A percentile compares a stretch with the other conserved stretches of the same genome.
Conservation (phyloP, 495 filamentous ascomycete species). For the Copromyces sp. region DNA sequence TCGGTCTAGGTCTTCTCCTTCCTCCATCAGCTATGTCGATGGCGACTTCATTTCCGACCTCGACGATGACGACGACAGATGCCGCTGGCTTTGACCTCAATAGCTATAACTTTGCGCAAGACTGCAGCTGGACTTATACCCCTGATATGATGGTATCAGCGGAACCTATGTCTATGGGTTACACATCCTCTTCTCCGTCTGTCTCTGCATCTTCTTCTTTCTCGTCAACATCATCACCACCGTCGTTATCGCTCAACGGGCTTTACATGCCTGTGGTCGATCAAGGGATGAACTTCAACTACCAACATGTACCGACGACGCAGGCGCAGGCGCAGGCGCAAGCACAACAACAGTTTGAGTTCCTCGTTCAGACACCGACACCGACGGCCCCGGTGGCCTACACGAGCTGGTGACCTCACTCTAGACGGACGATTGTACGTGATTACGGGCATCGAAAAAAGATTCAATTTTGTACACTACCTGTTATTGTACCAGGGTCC, state of each 20-base stretch:
- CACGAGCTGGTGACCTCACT: background rate
- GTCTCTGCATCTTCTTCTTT: background rate
- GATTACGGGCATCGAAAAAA: background rate
- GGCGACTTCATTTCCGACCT: background rate
- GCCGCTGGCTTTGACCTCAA: background rate
- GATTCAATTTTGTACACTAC: background rate
- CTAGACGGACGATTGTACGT: background rate
- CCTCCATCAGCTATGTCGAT: background rate
- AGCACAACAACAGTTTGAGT: background rate
- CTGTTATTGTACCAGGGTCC: background rate
- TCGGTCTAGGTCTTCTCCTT: background rate
- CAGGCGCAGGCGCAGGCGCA: background rate
- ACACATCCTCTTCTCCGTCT: background rate
- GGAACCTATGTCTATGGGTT: background rate
- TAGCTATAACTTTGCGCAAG: background rate
- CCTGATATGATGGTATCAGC: background rate
- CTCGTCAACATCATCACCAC: background rate
- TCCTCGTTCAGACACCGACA: background rate
- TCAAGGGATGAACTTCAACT: background rate
- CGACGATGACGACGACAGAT: background rate
- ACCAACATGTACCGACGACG: background rate
- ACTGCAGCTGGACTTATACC: background rate
- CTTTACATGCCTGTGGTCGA: background rate
- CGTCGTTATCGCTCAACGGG: background rate
- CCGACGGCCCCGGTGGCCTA: background rate